Evolutionary conservation across 179 eudicot genomes (phyloP).

Genomic region (Sideroxylon spinosum): DNA sequence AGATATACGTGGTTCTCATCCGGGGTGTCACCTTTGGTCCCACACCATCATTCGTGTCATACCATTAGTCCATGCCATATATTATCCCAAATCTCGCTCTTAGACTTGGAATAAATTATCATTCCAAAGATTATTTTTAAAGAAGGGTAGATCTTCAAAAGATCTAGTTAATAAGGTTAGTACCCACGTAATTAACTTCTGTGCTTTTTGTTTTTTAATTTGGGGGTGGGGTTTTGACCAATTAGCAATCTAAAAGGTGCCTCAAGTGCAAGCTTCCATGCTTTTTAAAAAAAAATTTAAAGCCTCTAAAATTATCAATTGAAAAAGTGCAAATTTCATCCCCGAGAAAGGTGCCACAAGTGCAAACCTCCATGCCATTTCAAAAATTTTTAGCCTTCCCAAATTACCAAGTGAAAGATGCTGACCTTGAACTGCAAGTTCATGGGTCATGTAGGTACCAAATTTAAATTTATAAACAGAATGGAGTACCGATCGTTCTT

Average conservation of each 20-base stretch:
- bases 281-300: not conserved
- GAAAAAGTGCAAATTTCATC: not conserved
- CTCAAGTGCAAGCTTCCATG: not conserved
- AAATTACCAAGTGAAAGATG: too few relatives aligned
- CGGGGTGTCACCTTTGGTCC: not conserved
- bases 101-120: not conserved
- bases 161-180: not conserved
- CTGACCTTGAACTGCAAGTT: too few relatives aligned
- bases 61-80: not conserved
- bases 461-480: too few relatives aligned
- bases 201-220: not conserved
- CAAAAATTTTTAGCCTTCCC: too few relatives aligned
- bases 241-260: not conserved
- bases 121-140: not conserved
- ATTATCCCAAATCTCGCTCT: not conserved
- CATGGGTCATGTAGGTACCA: too few relatives aligned
- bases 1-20: not conserved
- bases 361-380: too few relatives aligned
- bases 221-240: not conserved
- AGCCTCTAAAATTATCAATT: not conserved
- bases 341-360: too few relatives aligned
- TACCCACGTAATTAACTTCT: not conserved
- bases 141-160: not conserved
- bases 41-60: not conserved
- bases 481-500: too few relatives aligned